Conservation (phyloP, 768 basidiomycete species). For the Agrocybe praecox region DNA sequence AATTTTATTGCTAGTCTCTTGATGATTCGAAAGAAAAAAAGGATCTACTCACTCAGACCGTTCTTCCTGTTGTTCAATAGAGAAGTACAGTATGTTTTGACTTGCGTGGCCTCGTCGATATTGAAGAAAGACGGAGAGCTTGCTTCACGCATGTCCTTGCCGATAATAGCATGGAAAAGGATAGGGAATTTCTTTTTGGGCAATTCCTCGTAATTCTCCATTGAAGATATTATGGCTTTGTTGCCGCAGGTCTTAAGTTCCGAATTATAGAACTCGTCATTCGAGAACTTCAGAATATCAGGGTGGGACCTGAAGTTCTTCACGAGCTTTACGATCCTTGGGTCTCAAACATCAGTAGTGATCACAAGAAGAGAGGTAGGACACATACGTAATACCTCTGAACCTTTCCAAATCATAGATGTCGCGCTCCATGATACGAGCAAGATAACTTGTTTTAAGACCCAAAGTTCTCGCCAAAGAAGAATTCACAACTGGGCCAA, state of each 20-base stretch:
- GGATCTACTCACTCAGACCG: conserved; percentile 37
- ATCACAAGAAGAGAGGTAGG: background rate
- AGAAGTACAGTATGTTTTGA: conserved; percentile 47
- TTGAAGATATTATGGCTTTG: conserved; percentile 37
- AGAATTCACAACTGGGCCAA: conserved; percentile 61
- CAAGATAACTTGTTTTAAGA: conserved; percentile 51
- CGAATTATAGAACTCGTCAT: conserved; percentile 56
- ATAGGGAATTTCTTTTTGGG: conserved; percentile 51
- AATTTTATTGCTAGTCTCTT: background rate
- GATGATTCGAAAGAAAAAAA: background rate
- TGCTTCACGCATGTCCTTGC: conserved; percentile 56
- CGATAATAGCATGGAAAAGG: conserved; percentile 56
- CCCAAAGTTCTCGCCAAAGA: conserved; percentile 48
- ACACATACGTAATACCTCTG: conserved; percentile 38
- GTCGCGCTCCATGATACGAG: conserved; percentile 46
- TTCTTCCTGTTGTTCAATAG: conserved; percentile 37
- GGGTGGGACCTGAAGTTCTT: conserved; percentile 63
- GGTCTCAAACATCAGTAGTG: background rate
- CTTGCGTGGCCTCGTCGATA: conserved; percentile 50
- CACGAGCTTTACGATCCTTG: conserved; percentile 58
- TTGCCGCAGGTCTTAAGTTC: conserved; percentile 53
- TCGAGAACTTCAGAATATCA: conserved; percentile 57
- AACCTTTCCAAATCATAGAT: conserved; percentile 36
- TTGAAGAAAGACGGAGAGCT: conserved; percentile 70
- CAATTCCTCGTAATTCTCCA: conserved; percentile 38